Evolutionary conservation across 208 protist species (phyloP).

Genomic region (Acanthamoeba lugdunensis): DNA sequence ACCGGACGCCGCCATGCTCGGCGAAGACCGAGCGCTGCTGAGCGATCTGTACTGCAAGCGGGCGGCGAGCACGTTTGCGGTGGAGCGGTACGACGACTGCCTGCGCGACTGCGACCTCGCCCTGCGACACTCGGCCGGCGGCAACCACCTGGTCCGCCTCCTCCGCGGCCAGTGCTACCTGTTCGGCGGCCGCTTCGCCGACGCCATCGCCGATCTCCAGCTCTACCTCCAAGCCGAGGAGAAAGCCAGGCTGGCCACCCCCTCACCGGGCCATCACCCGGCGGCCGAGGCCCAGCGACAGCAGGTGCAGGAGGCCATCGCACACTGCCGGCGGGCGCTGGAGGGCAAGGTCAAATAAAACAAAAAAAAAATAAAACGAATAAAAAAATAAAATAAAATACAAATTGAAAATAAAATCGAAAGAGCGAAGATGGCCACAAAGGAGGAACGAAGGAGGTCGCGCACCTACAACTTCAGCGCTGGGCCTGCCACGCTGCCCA

Average conservation of each 20-base stretch:
- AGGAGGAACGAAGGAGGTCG: slow-evolving; percentile 42
- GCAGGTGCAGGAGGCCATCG: neutral
- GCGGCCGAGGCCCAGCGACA: neutral
- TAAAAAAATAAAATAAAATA: neutral
- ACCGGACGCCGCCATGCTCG: neutral
- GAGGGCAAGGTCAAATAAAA: no score
- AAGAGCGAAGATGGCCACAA: slow-evolving; percentile 14
- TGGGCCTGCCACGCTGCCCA: slow-evolving; percentile 87
- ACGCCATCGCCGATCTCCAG: slow-evolving; percentile 32
- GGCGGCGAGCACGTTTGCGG: neutral
- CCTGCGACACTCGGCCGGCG: neutral
- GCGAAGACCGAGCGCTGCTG: neutral
- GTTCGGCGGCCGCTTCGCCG: neutral
- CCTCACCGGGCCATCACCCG: neutral
- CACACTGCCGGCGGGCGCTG: neutral
- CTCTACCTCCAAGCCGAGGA: neutral
- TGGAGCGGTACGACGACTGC: slow-evolving; percentile 1
- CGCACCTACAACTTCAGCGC: slow-evolving; percentile 88
- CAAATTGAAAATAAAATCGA: neutral
- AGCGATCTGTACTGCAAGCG: slow-evolving; percentile 44
- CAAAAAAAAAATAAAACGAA: neutral
- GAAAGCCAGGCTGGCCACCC: neutral
- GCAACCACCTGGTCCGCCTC: neutral
- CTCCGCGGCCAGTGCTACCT: neutral
- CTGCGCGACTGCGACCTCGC: slow-evolving; percentile 5